Evolutionary conservation across 768 basidiomycete genomes (phyloP).

Genomic region (Flagelloscypha sp.): DNA sequence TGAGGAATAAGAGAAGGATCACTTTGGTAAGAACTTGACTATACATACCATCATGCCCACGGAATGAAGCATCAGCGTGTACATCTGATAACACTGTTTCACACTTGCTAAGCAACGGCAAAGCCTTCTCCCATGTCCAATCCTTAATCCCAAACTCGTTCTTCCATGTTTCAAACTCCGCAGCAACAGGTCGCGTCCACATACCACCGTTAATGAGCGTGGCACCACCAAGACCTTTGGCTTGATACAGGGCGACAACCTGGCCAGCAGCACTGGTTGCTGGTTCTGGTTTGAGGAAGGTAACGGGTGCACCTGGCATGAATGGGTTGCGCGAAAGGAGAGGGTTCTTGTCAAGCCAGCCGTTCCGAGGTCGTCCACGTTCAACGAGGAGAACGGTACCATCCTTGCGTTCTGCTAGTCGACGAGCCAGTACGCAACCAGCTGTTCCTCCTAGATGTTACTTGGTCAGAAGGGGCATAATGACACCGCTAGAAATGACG

Average conservation of each 20-base stretch:
- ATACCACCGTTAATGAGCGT: constrained; percentile 21
- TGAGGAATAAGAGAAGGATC: too few species aligned
- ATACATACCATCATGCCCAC: constrained; percentile 6
- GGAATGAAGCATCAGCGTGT: constrained; percentile 1
- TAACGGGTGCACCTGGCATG: constrained; percentile 11
- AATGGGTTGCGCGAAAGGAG: constrained; percentile 21
- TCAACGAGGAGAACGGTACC: constrained; percentile 27
- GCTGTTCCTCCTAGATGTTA: constrained; percentile 35
- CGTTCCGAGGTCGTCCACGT: constrained; percentile 21
- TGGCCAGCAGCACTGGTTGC: constrained; percentile 7
- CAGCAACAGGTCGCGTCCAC: constrained; percentile 20
- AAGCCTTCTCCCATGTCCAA: constrained; percentile 21
- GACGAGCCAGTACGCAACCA: constrained; percentile 29
- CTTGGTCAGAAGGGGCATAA: too few species aligned
- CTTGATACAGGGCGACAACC: constrained; percentile 13
- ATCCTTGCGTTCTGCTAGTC: constrained; percentile 25
- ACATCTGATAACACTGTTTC: constrained; percentile 10
- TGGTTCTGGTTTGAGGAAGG: constrained; percentile 13
- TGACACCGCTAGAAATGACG: too few species aligned
- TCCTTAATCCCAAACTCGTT: too few species aligned
- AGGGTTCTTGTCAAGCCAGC: constrained; percentile 24
- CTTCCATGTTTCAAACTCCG: constrained; percentile 22
- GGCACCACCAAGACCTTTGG: constrained; percentile 23
- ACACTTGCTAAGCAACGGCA: constrained; percentile 19
- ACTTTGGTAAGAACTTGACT: constrained; percentile 2